A percentile compares a stretch with the other conserved stretches of the same genome.
These are phyloP conservation scores for Chlorophyllum brunneum DNA, from an alignment of 768 basidiomycete genomes.

Conservation along the genomic window DNA sequence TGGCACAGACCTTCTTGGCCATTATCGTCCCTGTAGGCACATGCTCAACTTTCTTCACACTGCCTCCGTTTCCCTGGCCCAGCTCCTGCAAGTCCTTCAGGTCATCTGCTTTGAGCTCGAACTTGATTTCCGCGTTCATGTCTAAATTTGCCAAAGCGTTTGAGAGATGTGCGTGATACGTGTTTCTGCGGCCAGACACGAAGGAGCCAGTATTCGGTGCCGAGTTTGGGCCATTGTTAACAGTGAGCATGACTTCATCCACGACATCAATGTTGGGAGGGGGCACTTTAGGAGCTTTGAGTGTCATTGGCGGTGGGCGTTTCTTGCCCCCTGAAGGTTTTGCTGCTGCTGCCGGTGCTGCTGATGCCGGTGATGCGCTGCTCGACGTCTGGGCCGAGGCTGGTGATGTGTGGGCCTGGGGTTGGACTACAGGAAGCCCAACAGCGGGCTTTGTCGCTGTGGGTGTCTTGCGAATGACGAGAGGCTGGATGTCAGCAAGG, in stretches of 20 bases:
- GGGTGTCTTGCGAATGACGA: slow-evolving; percentile 10
- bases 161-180: slow-evolving; percentile 75
- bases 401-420: not conserved
- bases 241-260: slow-evolving; percentile 39
- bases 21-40: slow-evolving; percentile 86
- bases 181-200: slow-evolving; percentile 54
- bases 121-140: slow-evolving; percentile 81
- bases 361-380: slow-evolving; percentile 21
- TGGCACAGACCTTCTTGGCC: slow-evolving; percentile 87
- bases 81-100: slow-evolving; percentile 87
- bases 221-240: slow-evolving; percentile 47
- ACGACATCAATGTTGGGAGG: slow-evolving; percentile 33
- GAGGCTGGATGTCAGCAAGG: not conserved
- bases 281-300: slow-evolving; percentile 67
- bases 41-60: slow-evolving; percentile 95
- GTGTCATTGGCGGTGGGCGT: slow-evolving; percentile 78
- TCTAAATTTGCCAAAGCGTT: slow-evolving; percentile 85
- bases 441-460: slow-evolving; percentile 12
- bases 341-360: slow-evolving; percentile 34
- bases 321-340: slow-evolving; percentile 48
- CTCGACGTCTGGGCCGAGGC: not conserved
- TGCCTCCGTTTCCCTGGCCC: slow-evolving; percentile 95
- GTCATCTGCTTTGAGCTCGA: slow-evolving; percentile 84
- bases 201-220: slow-evolving; percentile 32
- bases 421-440: slow-evolving; percentile 14